Evolutionary conservation across 2,329 filamentous ascomycete genomes (phyloP), one percentile per base, ranked within the genome.

Genomic region (Aspergillus amoenus): DNA sequence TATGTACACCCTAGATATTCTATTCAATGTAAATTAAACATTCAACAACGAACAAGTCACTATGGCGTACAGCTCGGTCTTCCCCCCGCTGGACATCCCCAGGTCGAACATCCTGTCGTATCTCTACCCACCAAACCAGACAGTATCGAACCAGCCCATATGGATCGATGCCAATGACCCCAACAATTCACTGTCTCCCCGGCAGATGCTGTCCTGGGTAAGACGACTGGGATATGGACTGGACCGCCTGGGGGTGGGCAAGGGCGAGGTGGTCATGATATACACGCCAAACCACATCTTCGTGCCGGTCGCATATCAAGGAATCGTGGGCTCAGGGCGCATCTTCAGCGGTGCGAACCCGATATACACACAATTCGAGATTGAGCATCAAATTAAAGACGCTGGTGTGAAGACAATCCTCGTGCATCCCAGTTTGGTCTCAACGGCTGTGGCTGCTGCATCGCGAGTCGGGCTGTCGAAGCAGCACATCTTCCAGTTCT

Each of bases 341-440:
- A 52, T 59, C 34, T 59, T 59, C 30, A 56, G 52, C 46, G 57
- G 57, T 3, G 52, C 57, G 24, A 59, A 59, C 8, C 57, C 57
- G 3, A 41, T 34, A 1, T 59, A 50, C n/a, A 59, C 57, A 4
- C 40, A 43, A 13, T 52, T 49, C 2, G 57, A 59, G 48, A 37
- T 59, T 12, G 57, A 59, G 27, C 55, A 59, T 9, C 57, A 59
- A 27, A 24, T 59, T 13, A 30, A 30, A 13, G 55, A 59, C 17
- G 52, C 57, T 1, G 46, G 48, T 1, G 47, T 53, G 2, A 30
- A 24, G 13, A 8, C 56, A 6, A 43, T 59, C 3, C 57, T 59
- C n/a, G 57, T 48, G 4, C 57, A 59, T 18, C 57, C 57, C 2
- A 48, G 47, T 21, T 17, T 59, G 3, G 30, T 56, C 4, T 5